Percentiles rank a stretch among this genome's conserved stretches.
phyloP scores from a whole-genome alignment of 176 grass and related monocot genomes.

The Bromus sterilis region DNA sequence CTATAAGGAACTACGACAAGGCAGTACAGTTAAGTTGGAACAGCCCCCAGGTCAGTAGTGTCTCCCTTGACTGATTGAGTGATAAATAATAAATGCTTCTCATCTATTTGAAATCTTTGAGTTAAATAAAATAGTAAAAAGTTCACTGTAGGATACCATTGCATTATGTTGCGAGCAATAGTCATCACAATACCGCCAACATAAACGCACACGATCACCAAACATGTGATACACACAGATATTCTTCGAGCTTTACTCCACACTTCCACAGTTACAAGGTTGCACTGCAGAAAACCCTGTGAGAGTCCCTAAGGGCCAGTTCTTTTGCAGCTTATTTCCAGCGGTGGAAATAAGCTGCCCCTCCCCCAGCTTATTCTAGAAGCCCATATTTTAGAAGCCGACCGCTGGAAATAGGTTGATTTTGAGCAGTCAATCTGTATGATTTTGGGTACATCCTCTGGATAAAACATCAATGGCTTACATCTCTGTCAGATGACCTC shows the following conservation, averaged over 20 bases:
- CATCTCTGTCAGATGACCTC: not conserved
- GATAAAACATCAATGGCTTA: not conserved
- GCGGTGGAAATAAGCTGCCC: too few relatives aligned
- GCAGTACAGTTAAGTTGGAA: constrained; percentile 81
- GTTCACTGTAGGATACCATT: not conserved
- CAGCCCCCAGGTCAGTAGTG: constrained; percentile 56
- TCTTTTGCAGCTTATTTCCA: too few relatives aligned
- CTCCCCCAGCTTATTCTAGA: too few relatives aligned
- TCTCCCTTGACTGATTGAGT: not conserved
- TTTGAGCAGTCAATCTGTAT: not conserved
- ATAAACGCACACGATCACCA: not conserved
- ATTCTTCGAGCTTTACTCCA: not conserved
- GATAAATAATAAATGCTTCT: not conserved
- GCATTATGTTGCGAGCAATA: not conserved
- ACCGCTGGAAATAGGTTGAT: too few relatives aligned
- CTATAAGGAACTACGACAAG: constrained; percentile 77
- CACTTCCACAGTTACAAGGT: not conserved
- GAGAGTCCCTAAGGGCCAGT: not conserved
- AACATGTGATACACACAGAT: not conserved
- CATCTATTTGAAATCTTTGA: not conserved
- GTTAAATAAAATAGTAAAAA: not conserved
- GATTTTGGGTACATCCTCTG: not conserved
- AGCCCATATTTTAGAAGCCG: too few relatives aligned
- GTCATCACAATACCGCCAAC: not conserved
- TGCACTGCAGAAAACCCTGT: not conserved